Conservation (phyloP, 2,329 filamentous ascomycete genomes). For the Stemphylium beticola region DNA sequence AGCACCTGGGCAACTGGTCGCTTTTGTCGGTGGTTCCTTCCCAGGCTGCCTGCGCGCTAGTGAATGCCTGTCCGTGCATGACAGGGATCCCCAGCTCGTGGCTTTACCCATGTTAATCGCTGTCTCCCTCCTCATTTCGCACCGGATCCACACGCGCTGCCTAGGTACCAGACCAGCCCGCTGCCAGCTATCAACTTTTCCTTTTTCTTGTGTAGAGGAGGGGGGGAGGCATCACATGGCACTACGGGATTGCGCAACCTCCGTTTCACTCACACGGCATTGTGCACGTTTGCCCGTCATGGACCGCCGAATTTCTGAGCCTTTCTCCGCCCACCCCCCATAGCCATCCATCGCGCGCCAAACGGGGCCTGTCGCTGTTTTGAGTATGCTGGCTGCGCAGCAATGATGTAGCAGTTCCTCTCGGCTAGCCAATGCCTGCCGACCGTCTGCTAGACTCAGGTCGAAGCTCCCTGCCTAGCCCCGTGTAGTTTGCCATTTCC, state of each 20-base stretch:
- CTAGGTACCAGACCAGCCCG: constrained; percentile 8
- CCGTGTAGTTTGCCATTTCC: constrained; percentile 10
- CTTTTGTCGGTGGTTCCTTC: constrained; percentile 29
- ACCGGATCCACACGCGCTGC: constrained; percentile 13
- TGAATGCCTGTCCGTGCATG: neutral
- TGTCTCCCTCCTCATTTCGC: constrained; percentile 22
- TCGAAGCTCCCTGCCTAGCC: constrained; percentile 9
- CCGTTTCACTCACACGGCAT: too few species aligned
- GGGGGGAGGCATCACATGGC: too few species aligned
- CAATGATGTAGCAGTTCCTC: constrained; percentile 13
- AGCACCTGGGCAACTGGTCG: constrained; percentile 25
- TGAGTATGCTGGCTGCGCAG: constrained; percentile 5
- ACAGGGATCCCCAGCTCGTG: constrained; percentile 18
- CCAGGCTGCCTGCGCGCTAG: constrained; percentile 14
- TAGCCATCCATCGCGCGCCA: neutral
- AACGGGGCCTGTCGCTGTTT: neutral
- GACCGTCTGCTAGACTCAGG: neutral
- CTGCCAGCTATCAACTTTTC: neutral
- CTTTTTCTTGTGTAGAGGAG: neutral
- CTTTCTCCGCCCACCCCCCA: neutral
- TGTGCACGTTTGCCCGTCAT: too few species aligned
- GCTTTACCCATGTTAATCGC: constrained; percentile 10
- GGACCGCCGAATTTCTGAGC: too few species aligned
- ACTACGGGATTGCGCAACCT: too few species aligned
- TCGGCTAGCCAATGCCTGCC: constrained; percentile 16